Base-by-base conservation (phyloP, 2,329 filamentous ascomycete species). In the Xylariomycetidae sp. region DNA sequence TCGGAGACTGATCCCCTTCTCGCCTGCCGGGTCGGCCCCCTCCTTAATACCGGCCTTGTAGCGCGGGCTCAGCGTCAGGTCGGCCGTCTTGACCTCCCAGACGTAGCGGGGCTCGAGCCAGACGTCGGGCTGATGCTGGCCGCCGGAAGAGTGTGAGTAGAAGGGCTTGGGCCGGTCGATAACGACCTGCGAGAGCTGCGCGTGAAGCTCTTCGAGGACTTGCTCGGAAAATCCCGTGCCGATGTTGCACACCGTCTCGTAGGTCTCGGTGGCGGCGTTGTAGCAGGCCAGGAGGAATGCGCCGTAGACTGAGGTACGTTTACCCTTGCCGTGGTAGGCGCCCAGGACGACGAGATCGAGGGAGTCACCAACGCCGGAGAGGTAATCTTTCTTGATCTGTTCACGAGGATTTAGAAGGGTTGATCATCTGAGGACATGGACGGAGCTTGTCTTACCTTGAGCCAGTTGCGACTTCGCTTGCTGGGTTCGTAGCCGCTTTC, bases 191-290 rank as follows among this genome's bases (percentile, higher is more conserved):
- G 77, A 82, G 17, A 98, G 79, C 32, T 82, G 72, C 16, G 74
- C 69, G 66, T 97, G 80, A 11, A 97, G 71, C 22, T 89, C 84
- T 52, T 94, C 85, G n/a, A 98, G 82, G 3, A 90, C 74, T n/a
- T 82, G 85, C 62, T 98, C 92, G 1, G 84, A 90, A 64, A 98
- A 98, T 3, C 92, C 92, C 0, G 92, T 98, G 46, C 92, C 92
- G 50, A 98, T 97, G 61, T 98, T 98, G 76, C 92, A 98, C 3
- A 98, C 82, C 0, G 88, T 94, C 62, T 98, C 92, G 65, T 94
- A 98, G 2, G 71, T 80, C 41, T 98, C 87, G 2, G 74, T 78
- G 31, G 63, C 70, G 0, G 83, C 67, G 59, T 96, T 97, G 68
- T 94, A 94, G 62, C 90, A 96, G 5, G 90, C 92, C 4, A 98